Conservation (phyloP, 495 filamentous ascomycete species). For the Pyronema omphalodes region DNA sequence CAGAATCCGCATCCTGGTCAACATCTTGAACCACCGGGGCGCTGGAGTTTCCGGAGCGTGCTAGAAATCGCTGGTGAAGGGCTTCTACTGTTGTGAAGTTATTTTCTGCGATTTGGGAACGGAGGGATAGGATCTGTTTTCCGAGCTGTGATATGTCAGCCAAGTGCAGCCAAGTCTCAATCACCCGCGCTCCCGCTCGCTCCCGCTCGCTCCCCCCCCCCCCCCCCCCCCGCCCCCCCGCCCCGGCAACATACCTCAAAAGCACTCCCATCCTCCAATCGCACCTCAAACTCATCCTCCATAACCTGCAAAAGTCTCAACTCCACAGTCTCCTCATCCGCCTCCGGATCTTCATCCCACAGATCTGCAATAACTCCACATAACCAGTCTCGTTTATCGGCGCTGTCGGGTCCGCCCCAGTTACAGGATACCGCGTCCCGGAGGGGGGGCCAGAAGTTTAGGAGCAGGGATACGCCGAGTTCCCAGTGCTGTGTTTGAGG, state of each 20-base stretch:
- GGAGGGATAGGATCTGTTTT: constrained; percentile 46
- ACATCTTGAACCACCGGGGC: constrained; percentile 31
- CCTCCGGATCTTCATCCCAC: constrained; percentile 49
- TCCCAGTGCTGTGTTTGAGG: constrained; percentile 41
- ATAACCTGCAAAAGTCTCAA: constrained; percentile 68
- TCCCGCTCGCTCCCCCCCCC: no score
- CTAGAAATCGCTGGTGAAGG: constrained; percentile 47
- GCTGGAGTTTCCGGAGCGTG: constrained; percentile 35
- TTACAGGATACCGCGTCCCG: constrained; percentile 67
- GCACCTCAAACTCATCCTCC: constrained; percentile 86
- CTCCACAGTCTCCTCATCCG: constrained; percentile 69
- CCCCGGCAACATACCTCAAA: constrained; percentile 27
- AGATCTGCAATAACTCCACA: constrained; percentile 76
- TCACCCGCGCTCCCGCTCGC: no score
- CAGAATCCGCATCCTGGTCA: constrained; percentile 31
- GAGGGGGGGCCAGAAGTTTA: constrained; percentile 72
- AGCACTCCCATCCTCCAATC: constrained; percentile 74
- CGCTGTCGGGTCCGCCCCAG: constrained; percentile 73
- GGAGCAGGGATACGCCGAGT: constrained; percentile 56
- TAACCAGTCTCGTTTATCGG: constrained; percentile 91
- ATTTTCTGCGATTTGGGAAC: constrained; percentile 40
- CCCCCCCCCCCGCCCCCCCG: not conserved
- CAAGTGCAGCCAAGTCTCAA: no score
- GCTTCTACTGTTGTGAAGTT: constrained; percentile 49
- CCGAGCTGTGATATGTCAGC: constrained; percentile 35